A percentile compares a stretch with the other conserved stretches of the same genome.
phyloP scores from a whole-genome alignment of 2,329 filamentous ascomycete genomes.

The Exserohilum rostratum region DNA sequence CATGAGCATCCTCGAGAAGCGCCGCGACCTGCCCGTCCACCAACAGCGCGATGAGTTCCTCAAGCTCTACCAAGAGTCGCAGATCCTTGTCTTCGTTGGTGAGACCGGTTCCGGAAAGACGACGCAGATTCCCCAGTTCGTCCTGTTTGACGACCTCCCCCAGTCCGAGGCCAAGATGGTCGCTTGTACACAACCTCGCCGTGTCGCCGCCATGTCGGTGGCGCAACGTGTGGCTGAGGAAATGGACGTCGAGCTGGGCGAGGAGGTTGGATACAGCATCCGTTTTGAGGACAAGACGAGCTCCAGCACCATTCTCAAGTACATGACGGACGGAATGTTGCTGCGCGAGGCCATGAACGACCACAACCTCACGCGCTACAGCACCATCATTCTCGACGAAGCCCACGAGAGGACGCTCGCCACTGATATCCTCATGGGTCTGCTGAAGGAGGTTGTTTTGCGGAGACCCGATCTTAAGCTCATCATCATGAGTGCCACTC shows the following conservation, averaged over 20 bases:
- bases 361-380: slow-evolving; percentile 85
- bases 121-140: slow-evolving; percentile 98
- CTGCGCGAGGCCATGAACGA: slow-evolving; percentile 94
- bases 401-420: slow-evolving; percentile 97
- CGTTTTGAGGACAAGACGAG: slow-evolving; percentile 95
- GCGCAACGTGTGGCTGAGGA: slow-evolving; percentile 96
- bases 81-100: slow-evolving; percentile 98
- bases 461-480: slow-evolving; percentile 86
- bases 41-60: slow-evolving; percentile 95
- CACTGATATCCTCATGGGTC: slow-evolving; percentile 91
- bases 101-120: slow-evolving; percentile 99
- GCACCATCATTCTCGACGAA: slow-evolving; percentile 97
- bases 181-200: slow-evolving; percentile 95
- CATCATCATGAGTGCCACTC: slow-evolving; percentile 94
- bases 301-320: slow-evolving; percentile 91
- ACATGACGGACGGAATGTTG: slow-evolving; percentile 99
- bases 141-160: slow-evolving; percentile 94
- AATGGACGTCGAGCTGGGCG: slow-evolving; percentile 86
- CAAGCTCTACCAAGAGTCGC: slow-evolving; percentile 86
- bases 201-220: slow-evolving; percentile 97
- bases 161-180: slow-evolving; percentile 86
- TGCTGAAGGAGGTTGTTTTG: slow-evolving; percentile 92
- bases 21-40: slow-evolving; percentile 87
- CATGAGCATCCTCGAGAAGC: slow-evolving; percentile 83
- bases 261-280: slow-evolving; percentile 96